Base-by-base conservation (phyloP, 2,329 filamentous ascomycete species). In the Dactylellina cionopaga region DNA sequence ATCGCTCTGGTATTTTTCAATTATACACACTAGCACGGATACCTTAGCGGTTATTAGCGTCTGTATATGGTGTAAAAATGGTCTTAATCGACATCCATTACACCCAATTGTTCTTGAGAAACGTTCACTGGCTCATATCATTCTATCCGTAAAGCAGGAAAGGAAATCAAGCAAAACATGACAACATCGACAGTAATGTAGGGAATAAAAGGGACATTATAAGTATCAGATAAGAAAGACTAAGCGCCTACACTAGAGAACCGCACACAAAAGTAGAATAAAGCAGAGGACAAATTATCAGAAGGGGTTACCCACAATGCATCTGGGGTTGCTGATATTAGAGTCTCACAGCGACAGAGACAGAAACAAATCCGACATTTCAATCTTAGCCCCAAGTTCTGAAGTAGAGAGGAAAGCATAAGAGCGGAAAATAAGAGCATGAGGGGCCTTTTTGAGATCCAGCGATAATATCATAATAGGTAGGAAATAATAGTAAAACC, bases 181-280 rank as follows among this genome's bases (percentile, higher is more conserved):
- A 25, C 17, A 33, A 59, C n/a, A 15, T 25, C 15, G 19, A 39
- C 25, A 25, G 43, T 15, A 22, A 39, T 37, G 25, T 10, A 29
- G 39, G 19, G 15, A 31, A 13, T 22, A 55, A 47, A 24, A 27
- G 41, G 54, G 27, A 25, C 59, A 54, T 54, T 64, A 66, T 44
- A 41, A 27, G 49, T 24, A 44, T 24, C 37, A 17, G 35, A 27
- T 17, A 31, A 41, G 31, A 29, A 44, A 44, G 35, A 68, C 63
- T 44, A 58, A 59, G 63, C 63, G 63, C 63, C 63, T 60, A 60
- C 56, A 59, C 19, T 35, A 41, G n/a, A 39, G 29, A 55, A n/a
- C n/a, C 35, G 13, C 33, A 47, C 47, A 56, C 29, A 29, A 15
- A 27, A 35, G 24, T 9, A 29, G 11, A 49, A 29, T 25, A 27